Percentiles rank a stretch among this genome's conserved stretches.
These are phyloP conservation scores for Chalciporus chontae DNA, from an alignment of 768 basidiomycete species.

Conservation along the genomic window DNA sequence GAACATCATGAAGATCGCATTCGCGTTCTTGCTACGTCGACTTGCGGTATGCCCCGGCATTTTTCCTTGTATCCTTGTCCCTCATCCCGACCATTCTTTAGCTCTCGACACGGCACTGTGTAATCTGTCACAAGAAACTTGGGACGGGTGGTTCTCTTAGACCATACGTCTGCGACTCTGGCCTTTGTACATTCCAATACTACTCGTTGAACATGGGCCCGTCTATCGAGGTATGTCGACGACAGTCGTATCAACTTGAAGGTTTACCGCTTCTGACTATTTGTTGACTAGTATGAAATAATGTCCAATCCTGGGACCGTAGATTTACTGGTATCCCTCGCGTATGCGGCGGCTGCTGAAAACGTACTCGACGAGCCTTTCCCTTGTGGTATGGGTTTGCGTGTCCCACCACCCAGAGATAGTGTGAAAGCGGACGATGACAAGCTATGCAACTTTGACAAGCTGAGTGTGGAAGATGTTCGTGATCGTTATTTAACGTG, in stretches of 20 bases:
- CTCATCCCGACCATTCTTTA: slow-evolving; percentile 18
- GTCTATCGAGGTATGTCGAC: slow-evolving; percentile 55
- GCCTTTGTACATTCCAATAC: slow-evolving; percentile 68
- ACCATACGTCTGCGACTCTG: slow-evolving; percentile 67
- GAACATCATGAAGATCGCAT: slow-evolving; percentile 62
- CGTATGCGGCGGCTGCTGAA: slow-evolving; percentile 55
- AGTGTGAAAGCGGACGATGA: slow-evolving; percentile 18
- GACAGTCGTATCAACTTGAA: background rate
- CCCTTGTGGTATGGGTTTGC: slow-evolving; percentile 57
- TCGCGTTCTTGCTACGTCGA: slow-evolving; percentile 62
- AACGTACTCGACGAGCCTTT: slow-evolving; percentile 53
- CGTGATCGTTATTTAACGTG: slow-evolving; percentile 5
- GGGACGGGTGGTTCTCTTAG: slow-evolving; percentile 56
- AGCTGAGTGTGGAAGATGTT: slow-evolving; percentile 37
- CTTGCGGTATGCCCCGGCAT: slow-evolving; percentile 43
- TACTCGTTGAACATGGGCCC: slow-evolving; percentile 62
- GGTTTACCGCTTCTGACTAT: background rate
- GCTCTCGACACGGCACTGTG: slow-evolving; percentile 67
- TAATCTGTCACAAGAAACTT: slow-evolving; percentile 69
- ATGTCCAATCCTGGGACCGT: slow-evolving; percentile 59
- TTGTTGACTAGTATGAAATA: slow-evolving; percentile 59
- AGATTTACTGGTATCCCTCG: slow-evolving; percentile 64
- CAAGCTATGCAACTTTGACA: slow-evolving; percentile 53
- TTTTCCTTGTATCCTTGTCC: background rate
- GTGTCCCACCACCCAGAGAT: slow-evolving; percentile 35